These are phyloP conservation scores for Nepenthes mirabilis DNA, from an alignment of 148 eudicot genomes.

Conservation along the genomic window DNA sequence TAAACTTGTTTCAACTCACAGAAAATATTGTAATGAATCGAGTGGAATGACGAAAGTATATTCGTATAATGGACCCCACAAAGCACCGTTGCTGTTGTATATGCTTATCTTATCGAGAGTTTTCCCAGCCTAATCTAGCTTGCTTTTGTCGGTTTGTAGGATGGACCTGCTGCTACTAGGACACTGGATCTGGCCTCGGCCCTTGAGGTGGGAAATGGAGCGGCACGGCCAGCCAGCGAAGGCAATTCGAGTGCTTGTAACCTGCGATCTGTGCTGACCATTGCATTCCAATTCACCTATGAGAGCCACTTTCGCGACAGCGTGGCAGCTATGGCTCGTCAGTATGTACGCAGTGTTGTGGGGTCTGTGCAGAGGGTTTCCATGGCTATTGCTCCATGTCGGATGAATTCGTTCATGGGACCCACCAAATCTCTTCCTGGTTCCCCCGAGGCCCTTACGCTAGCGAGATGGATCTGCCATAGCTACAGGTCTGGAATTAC, in stretches of 20 bases:
- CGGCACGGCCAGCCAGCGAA: conserved; percentile 19
- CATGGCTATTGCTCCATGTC: conserved; percentile 44
- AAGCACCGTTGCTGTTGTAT: too few relatives aligned
- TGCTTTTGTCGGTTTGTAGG: conserved; percentile 10
- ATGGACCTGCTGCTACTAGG: conserved; percentile 23
- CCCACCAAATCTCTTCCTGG: conserved; percentile 29
- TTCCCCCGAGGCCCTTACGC: conserved; percentile 46
- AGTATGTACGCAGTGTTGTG: conserved; percentile 47
- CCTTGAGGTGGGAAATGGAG: conserved; percentile 33
- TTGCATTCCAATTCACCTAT: conserved; percentile 55
- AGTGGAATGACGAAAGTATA: too few relatives aligned
- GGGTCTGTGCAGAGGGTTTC: conserved; percentile 54
- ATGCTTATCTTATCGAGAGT: too few relatives aligned
- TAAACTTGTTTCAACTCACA: too few relatives aligned
- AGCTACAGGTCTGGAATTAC: conserved; percentile 33
- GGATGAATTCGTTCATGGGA: conserved; percentile 14
- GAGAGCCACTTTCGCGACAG: conserved; percentile 35
- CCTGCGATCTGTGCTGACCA: conserved; percentile 38
- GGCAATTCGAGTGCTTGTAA: conserved; percentile 18
- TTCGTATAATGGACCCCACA: too few relatives aligned
- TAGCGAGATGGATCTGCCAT: conserved; percentile 41
- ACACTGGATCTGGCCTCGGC: conserved; percentile 46
- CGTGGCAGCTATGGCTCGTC: conserved; percentile 59
- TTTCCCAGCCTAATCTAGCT: background rate
- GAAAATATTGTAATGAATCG: too few relatives aligned